Percentiles rank a stretch among this genome's conserved stretches.
These are phyloP conservation scores for Aspergillus spinulosporus DNA, from an alignment of 2,329 filamentous ascomycete genomes.

Conservation along the genomic window DNA sequence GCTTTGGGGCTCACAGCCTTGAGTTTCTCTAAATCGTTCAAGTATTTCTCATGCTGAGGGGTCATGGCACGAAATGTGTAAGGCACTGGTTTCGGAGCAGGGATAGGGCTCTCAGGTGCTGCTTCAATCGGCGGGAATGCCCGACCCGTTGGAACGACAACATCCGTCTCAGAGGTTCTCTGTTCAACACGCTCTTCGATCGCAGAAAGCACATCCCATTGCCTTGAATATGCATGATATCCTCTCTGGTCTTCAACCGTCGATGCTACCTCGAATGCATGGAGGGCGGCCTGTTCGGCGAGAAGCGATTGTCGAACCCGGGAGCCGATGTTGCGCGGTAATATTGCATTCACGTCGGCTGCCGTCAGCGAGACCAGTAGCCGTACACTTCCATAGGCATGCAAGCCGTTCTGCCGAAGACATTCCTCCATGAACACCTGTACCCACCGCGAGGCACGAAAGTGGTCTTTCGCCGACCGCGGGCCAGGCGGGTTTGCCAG, in stretches of 20 bases:
- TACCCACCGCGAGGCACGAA: constrained; percentile 56
- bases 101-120: constrained; percentile 26
- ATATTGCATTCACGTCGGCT: constrained; percentile 57
- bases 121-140: constrained; percentile 25
- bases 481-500: constrained; percentile 65
- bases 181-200: constrained; percentile 32
- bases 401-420: constrained; percentile 61
- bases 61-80: constrained; percentile 41
- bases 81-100: constrained; percentile 17
- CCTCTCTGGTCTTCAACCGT: constrained; percentile 29
- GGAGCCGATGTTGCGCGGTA: constrained; percentile 61
- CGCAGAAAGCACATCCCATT: constrained; percentile 26
- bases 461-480: constrained; percentile 53
- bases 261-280: constrained; percentile 57
- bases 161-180: constrained; percentile 28
- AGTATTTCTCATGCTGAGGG: constrained; percentile 36
- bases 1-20: background rate
- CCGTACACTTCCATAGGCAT: constrained; percentile 75
- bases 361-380: constrained; percentile 72
- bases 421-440: constrained; percentile 57
- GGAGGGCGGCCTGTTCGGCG: constrained; percentile 52
- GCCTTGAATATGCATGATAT: constrained; percentile 25
- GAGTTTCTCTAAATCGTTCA: constrained; percentile 17
- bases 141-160: constrained; percentile 35
- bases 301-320: constrained; percentile 61